These are phyloP conservation scores for Stephanodiscus minutulus DNA, from an alignment of 108 stramenopile genomes.

Conservation along the genomic window DNA sequence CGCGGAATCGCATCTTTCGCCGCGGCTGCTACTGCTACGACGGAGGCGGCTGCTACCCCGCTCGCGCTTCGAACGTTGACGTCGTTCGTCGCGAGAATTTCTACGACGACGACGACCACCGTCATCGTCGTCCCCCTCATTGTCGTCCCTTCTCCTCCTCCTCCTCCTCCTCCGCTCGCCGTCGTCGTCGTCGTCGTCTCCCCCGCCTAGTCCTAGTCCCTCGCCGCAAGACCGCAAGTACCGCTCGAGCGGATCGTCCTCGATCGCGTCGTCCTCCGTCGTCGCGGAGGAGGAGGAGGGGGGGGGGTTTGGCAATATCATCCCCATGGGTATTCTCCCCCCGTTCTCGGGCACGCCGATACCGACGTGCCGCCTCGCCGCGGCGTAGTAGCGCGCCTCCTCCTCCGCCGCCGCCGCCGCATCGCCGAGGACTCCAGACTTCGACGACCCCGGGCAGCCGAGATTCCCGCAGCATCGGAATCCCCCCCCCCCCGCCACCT, in stretches of 20 bases:
- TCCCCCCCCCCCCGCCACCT: slow-evolving; percentile 71
- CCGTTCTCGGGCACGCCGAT: slow-evolving; percentile 38
- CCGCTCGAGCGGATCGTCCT: slow-evolving; percentile 4
- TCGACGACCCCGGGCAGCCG: slow-evolving; percentile 34
- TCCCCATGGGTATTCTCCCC: slow-evolving; percentile 32
- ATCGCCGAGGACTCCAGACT: background rate
- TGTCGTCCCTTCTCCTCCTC: too few species aligned
- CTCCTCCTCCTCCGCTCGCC: too few species aligned
- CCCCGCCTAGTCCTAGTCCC: background rate
- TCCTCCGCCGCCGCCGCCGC: slow-evolving; percentile 12
- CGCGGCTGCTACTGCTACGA: too few species aligned
- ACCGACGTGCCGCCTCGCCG: slow-evolving; percentile 4
- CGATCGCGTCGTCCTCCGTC: background rate
- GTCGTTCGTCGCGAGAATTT: background rate
- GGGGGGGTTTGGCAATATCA: too few species aligned
- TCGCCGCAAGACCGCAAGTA: slow-evolving; percentile 33
- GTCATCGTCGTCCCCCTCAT: background rate
- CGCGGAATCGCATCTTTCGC: background rate
- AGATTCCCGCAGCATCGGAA: slow-evolving; percentile 77
- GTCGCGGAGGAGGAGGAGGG: too few species aligned
- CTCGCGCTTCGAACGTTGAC: too few species aligned
- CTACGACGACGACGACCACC: too few species aligned
- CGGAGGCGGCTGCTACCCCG: too few species aligned
- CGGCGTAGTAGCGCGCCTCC: slow-evolving; percentile 15
- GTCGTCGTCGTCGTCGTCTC: slow-evolving; percentile 1